Conservation (phyloP, 1,284 basidiomycete genomes). For the Inonotus obliquus region DNA sequence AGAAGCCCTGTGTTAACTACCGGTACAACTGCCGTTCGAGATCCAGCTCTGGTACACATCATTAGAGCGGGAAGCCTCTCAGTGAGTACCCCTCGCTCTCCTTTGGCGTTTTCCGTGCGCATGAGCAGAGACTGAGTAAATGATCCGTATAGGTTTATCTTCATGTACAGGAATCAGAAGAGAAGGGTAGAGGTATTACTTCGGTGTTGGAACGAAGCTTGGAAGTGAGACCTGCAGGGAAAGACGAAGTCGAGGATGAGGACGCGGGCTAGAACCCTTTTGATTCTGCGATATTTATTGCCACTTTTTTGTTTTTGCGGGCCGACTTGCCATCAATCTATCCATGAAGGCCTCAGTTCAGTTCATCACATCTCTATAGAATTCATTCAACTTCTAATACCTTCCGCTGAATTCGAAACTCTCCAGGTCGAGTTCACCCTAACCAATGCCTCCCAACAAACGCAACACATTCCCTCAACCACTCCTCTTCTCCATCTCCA, state of each 20-base stretch:
- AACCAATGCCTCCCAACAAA: constrained; percentile 14
- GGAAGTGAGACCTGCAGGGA: background rate
- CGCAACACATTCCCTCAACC: background rate
- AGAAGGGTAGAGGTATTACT: background rate
- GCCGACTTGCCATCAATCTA: too few species aligned
- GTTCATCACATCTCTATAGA: too few species aligned
- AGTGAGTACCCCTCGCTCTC: background rate
- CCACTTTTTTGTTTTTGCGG: too few species aligned
- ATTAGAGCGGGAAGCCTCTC: constrained; percentile 1
- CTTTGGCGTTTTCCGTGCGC: background rate
- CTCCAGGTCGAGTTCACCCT: too few species aligned
- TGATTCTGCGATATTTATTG: too few species aligned
- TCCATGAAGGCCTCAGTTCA: too few species aligned
- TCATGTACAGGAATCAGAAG: background rate
- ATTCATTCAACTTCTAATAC: too few species aligned
- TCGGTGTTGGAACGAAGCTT: background rate
- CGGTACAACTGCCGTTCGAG: background rate
- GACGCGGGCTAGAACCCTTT: too few species aligned
- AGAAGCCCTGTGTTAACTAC: background rate
- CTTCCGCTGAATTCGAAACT: too few species aligned
- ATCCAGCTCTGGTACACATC: constrained; percentile 1
- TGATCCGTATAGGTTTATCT: background rate
- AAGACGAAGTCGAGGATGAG: background rate
- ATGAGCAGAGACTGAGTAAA: background rate
- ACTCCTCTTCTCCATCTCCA: constrained; percentile 4